A percentile compares a stretch with the other conserved stretches of the same genome.
phyloP scores from a whole-genome alignment of 2,329 filamentous ascomycete genomes.

The Fusarium algeriense region DNA sequence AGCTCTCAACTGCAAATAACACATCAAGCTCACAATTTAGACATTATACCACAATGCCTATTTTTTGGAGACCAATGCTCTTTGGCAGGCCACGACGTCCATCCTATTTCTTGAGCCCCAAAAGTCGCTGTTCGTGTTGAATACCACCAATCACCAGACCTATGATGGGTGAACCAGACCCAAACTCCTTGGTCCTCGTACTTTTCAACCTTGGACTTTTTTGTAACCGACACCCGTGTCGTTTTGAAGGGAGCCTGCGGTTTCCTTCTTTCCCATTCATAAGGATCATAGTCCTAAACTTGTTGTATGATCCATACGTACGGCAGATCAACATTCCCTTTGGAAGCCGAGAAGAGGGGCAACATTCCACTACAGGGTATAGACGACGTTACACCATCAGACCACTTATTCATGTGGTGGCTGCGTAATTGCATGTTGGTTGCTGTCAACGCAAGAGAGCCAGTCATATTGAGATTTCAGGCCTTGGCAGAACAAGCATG shows the following conservation, averaged over 20 bases:
- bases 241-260: not conserved
- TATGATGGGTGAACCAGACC: not conserved
- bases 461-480: not conserved
- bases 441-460: not conserved
- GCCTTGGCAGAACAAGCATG: too few species aligned
- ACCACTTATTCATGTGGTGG: not conserved
- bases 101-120: not conserved
- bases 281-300: not conserved
- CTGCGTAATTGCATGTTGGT: not conserved
- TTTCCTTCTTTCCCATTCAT: not conserved
- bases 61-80: too few species aligned
- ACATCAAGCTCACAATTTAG: too few species aligned
- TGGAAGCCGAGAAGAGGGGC: not conserved
- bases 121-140: not conserved
- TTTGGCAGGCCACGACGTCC: not conserved
- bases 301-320: not conserved
- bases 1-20: too few species aligned
- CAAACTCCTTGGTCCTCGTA: not conserved
- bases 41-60: too few species aligned
- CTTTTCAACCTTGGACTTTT: not conserved
- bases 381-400: not conserved
- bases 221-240: not conserved
- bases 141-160: not conserved
- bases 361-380: not conserved
- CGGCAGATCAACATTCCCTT: accelerated